Percentiles rank a stretch among this genome's conserved stretches.
Conservation (phyloP, 208 protist species). For the Leishmania arabica region DNA sequence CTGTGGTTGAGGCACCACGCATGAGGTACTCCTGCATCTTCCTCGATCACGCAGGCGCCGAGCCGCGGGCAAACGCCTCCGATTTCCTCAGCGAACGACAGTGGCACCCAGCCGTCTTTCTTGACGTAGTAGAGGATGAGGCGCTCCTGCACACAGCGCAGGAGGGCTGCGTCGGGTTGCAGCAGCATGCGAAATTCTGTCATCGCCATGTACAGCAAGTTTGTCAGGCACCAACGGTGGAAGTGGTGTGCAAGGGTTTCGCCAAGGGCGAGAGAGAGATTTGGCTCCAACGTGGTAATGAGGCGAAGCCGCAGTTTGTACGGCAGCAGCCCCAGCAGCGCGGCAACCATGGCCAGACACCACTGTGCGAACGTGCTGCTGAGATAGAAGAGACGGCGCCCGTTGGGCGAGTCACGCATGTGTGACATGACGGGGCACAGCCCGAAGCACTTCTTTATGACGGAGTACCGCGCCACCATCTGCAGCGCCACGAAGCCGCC, state of each 20-base stretch:
- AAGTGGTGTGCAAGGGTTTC: constrained; percentile 34
- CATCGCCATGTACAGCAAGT: constrained; percentile 57
- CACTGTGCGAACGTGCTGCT: constrained; percentile 38
- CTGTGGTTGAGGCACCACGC: constrained; percentile 73
- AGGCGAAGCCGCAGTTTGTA: constrained; percentile 16
- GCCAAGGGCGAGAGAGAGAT: constrained; percentile 15
- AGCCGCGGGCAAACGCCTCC: constrained; percentile 36
- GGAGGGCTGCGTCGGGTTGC: constrained; percentile 47
- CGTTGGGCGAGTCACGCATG: constrained; percentile 66
- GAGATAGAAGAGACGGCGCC: constrained; percentile 36
- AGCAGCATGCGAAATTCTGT: constrained; percentile 61
- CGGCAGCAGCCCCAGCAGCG: constrained; percentile 39
- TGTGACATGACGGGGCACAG: constrained; percentile 67
- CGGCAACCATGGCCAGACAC: constrained; percentile 26
- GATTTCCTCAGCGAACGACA: constrained; percentile 47
- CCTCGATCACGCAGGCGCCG: constrained; percentile 50
- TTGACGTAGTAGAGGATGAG: constrained; percentile 78
- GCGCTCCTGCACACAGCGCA: constrained; percentile 42
- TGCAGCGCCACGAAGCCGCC: constrained; percentile 75
- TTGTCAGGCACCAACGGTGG: constrained; percentile 32
- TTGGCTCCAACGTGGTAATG: constrained; percentile 27
- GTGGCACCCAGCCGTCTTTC: constrained; percentile 62
- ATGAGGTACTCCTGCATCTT: constrained; percentile 47
- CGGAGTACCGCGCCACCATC: constrained; percentile 46
- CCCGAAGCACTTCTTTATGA: constrained; percentile 64